phyloP scores from a whole-genome alignment of 140 eudicot genomes.

The Erigeron philadelphicus region DNA sequence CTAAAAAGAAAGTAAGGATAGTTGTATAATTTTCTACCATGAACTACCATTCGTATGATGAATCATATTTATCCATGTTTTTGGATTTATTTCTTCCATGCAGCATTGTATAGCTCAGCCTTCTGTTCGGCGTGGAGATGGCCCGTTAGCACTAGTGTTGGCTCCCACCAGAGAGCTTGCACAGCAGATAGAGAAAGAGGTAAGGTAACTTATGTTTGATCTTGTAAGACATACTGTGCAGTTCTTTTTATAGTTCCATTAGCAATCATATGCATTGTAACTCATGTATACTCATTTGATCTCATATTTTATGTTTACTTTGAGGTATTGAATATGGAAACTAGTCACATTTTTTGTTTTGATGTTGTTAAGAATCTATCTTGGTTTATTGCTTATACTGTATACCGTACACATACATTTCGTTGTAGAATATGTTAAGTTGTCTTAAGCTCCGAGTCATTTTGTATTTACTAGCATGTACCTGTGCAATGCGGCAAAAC shows the following conservation, averaged over 20 bases:
- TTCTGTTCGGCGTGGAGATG: slow-evolving; percentile 76
- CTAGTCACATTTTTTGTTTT: not conserved
- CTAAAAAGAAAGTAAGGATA: not conserved
- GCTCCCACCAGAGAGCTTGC: slow-evolving; percentile 98
- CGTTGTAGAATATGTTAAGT: not conserved
- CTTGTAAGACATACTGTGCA: slow-evolving; percentile 13
- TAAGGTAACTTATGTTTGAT: slow-evolving; percentile 31
- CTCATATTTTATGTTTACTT: not conserved
- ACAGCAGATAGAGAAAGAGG: slow-evolving; percentile 89
- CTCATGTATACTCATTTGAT: not conserved
- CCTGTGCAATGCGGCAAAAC: no score
- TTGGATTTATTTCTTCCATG: slow-evolving; percentile 15
- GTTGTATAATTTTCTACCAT: slow-evolving; percentile 2
- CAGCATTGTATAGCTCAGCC: slow-evolving; percentile 85
- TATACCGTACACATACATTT: slow-evolving; percentile 8
- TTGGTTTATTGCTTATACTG: slow-evolving; percentile 14
- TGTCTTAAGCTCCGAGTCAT: not conserved
- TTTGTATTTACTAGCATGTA: no score
- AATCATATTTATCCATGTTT: slow-evolving; percentile 6
- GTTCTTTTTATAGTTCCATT: slow-evolving; percentile 7
- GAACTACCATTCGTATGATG: not conserved
- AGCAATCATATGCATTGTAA: slow-evolving; percentile 9
- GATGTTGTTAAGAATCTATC: slow-evolving; percentile 20
- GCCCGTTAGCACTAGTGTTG: slow-evolving; percentile 79
- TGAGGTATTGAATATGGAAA: slow-evolving; percentile 1